Evolutionary conservation across 2,329 filamentous ascomycete genomes (phyloP), one percentile per base, ranked within the genome.

Genomic region (Xylariaceae sp.): DNA sequence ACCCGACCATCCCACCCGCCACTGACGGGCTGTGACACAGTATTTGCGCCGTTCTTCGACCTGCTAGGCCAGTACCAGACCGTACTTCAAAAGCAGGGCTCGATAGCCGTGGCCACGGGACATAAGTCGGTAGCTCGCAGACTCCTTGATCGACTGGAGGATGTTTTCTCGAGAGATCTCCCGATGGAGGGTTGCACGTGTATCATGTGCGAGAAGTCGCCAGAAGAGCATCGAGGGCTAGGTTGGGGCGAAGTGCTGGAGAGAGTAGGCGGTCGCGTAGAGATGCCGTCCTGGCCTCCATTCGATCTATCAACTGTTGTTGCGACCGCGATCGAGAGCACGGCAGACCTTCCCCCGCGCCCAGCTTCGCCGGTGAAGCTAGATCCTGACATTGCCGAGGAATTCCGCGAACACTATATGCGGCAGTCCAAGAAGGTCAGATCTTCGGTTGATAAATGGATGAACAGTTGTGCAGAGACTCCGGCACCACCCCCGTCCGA

Each of bases 191-290:
- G 83, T n/a, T 97, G 90, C 59, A 68, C 72, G 30, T 97, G 90
- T 60, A 70, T 92, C 40, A 86, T 96, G 71, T 97, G 90, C 57
- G 77, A 83, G 32, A 69, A 65, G 9, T 66, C 66, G 3, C 66
- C 76, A 26, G 73, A 81, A 26, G 75, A 83, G 12, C 76, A 80
- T 46, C 74, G 72, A 39, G 89, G 88, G 2, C 71, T 96, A 19
- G 92, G 87, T 46, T 98, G 90, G 90, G 90, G 92, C 8, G 90
- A 97, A 59, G 88, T 97, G 9, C 66, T 98, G 16, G 92, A 98
- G 62, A 81, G 89, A 58, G 88, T 95, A 9, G 92, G 88, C 48
- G 90, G 90, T 13, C 80, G 90, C 38, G 78, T 87, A 43, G 88
- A 94, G 51, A 71, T 96, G 36, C 89, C 90, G 0, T 66, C 73